A percentile compares a stretch with the other conserved stretches of the same genome.
Evolutionary conservation across 441 rosid genomes (phyloP).

Genomic region (Populus tomentosa): DNA sequence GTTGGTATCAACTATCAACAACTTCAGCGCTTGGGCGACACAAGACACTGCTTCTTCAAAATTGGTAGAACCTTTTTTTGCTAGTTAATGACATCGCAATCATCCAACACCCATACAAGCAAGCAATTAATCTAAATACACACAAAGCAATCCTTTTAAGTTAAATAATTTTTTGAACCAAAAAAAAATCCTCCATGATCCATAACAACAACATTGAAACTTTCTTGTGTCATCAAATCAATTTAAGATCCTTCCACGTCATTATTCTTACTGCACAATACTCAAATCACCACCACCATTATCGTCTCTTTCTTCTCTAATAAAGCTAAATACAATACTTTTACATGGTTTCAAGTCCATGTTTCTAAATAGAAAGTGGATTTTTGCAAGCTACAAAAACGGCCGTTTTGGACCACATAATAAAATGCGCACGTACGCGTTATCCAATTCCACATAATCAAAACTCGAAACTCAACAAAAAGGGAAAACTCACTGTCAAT

Average conservation of each 20-base stretch:
- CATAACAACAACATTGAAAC: background rate
- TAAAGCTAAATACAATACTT: background rate
- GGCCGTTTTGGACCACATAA: background rate
- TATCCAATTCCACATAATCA: background rate
- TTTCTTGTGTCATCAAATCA: background rate
- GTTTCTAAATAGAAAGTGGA: background rate
- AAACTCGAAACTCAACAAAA: background rate
- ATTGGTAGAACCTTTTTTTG: background rate
- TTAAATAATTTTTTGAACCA: background rate
- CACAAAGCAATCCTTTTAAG: background rate
- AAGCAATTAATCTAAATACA: background rate
- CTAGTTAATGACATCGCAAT: background rate
- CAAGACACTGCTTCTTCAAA: background rate
- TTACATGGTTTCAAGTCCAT: background rate
- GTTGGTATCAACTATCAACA: background rate
- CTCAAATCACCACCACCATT: background rate
- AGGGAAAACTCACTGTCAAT: constrained; percentile 12
- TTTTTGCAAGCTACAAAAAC: background rate
- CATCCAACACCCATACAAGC: background rate
- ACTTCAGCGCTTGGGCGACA: background rate
- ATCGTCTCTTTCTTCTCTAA: background rate
- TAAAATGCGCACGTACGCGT: background rate
- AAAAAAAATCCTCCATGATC: background rate
- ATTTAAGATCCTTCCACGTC: background rate
- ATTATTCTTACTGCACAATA: background rate